A percentile compares a stretch with the other conserved stretches of the same genome.
Conservation (phyloP, 2,329 filamentous ascomycete genomes). For the Colletotrichum cereale region DNA sequence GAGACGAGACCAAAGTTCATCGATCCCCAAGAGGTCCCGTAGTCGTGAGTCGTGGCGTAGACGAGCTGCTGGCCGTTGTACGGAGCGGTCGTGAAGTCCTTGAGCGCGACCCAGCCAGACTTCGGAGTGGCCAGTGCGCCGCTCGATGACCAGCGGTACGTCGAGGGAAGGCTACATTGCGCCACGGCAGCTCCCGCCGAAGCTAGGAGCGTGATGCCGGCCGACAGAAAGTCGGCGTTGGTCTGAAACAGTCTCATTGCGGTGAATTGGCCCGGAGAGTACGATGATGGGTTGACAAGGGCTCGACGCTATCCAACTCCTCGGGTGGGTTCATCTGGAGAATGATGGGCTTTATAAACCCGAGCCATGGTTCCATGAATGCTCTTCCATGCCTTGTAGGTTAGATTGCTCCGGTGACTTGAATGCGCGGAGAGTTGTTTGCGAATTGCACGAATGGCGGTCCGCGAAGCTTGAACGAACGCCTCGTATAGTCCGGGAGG, state of each 20-base stretch:
- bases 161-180: conserved; percentile 48
- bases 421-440: not conserved
- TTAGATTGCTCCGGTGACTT: not conserved
- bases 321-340: not conserved
- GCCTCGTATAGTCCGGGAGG: not conserved
- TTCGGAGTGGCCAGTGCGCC: conserved; percentile 64
- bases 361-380: not conserved
- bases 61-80: conserved; percentile 72
- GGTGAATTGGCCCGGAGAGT: not conserved
- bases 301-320: not conserved
- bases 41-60: not conserved
- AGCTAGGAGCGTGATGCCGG: conserved; percentile 33
- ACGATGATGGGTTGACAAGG: not conserved
- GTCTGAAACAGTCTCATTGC: not conserved
- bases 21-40: not conserved
- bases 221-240: not conserved
- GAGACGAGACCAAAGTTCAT: not conserved
- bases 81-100: conserved; percentile 70
- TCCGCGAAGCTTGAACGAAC: not conserved
- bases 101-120: conserved; percentile 68
- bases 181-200: conserved; percentile 40
- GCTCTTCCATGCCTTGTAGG: not conserved
- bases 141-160: conserved; percentile 67
- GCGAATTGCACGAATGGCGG: not conserved
- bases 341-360: not conserved